Conservation (phyloP, 225 moss, liverwort and hornwort species). For the Antitrichia curtipendula region DNA sequence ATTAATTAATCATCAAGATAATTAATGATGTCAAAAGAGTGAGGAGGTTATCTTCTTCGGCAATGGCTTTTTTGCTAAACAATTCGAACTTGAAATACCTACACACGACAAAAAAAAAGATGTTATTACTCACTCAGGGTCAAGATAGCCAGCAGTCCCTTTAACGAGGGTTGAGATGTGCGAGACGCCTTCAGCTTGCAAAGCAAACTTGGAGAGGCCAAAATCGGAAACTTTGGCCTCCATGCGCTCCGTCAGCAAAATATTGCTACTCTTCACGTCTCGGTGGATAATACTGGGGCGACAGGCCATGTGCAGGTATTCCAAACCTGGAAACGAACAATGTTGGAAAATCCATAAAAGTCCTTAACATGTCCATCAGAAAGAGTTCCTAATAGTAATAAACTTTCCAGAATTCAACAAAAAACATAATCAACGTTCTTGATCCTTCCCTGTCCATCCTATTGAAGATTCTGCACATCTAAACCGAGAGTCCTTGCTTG, state of each 20-base stretch:
- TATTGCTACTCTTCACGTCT: constrained; percentile 82
- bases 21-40: background rate
- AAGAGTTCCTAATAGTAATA: background rate
- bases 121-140: constrained; percentile 98
- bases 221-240: constrained; percentile 76
- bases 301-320: constrained; percentile 68
- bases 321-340: constrained; percentile 28
- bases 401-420: background rate
- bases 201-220: constrained; percentile 71
- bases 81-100: too few relatives aligned
- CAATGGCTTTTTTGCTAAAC: too few relatives aligned
- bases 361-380: background rate
- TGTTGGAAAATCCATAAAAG: background rate
- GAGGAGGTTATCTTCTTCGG: too few relatives aligned
- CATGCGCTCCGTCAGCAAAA: constrained; percentile 48
- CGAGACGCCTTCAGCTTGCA: constrained; percentile 36
- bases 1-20: background rate
- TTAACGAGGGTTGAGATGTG: constrained; percentile 64
- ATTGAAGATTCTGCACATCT: background rate
- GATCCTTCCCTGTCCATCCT: background rate
- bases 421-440: background rate
- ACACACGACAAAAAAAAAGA: too few relatives aligned
- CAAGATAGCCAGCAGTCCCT: constrained; percentile 14
- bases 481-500: background rate
- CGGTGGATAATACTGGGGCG: constrained; percentile 74